Evolutionary conservation across 495 filamentous ascomycete species (phyloP), one percentile per base, ranked within the genome.

Genomic region (Hypoxylon fragiforme): DNA sequence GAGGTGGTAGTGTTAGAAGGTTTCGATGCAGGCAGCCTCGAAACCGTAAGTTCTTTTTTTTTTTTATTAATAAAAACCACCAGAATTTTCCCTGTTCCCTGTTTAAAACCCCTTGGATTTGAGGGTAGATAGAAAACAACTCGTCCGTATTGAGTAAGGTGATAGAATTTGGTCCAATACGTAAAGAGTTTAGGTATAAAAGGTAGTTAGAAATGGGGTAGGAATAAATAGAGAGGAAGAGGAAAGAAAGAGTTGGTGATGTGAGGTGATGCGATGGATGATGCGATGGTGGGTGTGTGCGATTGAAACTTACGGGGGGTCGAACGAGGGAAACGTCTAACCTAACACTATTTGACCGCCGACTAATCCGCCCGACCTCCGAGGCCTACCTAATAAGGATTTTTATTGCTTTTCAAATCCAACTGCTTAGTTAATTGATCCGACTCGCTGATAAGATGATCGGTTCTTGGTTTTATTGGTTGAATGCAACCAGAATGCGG

Each of bases 311-410:
- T 41, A 39, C 22, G 26, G 46, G 15, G 12, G n/a, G 14, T 14
- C 13, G 24, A 11, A 38, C 26, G 24, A 19, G 13, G 12, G 24
- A 9, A 28, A 28, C 36, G 14, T 7, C 55, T 36, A 61, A 61
- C 57, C n/a, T n/a, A n/a, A n/a, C n/a, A n/a, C n/a, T n/a, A 47
- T 61, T 55, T 46, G 57, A 61, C 57, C 30, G 39, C 57, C 34
- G 41, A 44, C 41, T 34, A 60, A 60, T 60, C 50, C 56, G 37
- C 28, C 56, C 39, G 40, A 60, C 39, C 44, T 34, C 49, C 44
- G 37, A 39, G n/a, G n/a, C n/a, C n/a, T n/a, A n/a, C n/a, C n/a
- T n/a, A n/a, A n/a, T n/a, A n/a, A n/a, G n/a, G n/a, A n/a, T 9
- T 28, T 28, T 28, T 28, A 28, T 28, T 28, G 24, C 24, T 28